phyloP scores from a whole-genome alignment of 1,284 basidiomycete genomes.

The Cryptococcus maquisensis region DNA sequence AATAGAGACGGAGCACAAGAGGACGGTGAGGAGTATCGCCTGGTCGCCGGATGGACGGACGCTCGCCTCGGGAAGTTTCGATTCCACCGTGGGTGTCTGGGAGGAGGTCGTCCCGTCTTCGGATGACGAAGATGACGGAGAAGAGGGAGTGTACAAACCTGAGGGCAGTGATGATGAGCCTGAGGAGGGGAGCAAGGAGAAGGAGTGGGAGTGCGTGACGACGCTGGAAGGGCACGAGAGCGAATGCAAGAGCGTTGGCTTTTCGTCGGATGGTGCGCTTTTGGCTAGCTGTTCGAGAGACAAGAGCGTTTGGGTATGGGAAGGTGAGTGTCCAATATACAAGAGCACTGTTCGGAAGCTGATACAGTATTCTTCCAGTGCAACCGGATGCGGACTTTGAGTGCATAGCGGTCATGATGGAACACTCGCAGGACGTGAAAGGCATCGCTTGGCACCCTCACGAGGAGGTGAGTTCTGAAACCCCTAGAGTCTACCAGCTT shows the following conservation, averaged over 20 bases:
- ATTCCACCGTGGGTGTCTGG: slow-evolving; percentile 90
- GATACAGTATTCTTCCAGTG: slow-evolving; percentile 51
- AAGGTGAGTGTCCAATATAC: slow-evolving; percentile 58
- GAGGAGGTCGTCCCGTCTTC: slow-evolving; percentile 57
- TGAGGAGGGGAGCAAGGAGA: slow-evolving; percentile 9
- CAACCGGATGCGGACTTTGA: slow-evolving; percentile 93
- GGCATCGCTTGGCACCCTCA: slow-evolving; percentile 89
- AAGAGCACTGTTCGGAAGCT: neutral
- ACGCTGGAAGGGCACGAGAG: slow-evolving; percentile 94
- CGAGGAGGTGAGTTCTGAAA: slow-evolving; percentile 66
- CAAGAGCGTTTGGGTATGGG: slow-evolving; percentile 99
- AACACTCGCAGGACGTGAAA: slow-evolving; percentile 96
- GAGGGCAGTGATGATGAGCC: slow-evolving; percentile 43
- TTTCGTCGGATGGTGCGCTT: slow-evolving; percentile 70
- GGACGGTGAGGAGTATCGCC: slow-evolving; percentile 82
- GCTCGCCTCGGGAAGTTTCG: slow-evolving; percentile 93
- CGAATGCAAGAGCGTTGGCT: slow-evolving; percentile 93
- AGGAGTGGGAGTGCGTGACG: slow-evolving; percentile 58
- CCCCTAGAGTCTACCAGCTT: neutral
- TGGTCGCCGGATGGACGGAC: slow-evolving; percentile 87
- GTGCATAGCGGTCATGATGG: slow-evolving; percentile 93
- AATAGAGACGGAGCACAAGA: slow-evolving; percentile 77
- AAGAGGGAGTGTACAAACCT: slow-evolving; percentile 24
- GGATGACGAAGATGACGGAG: slow-evolving; percentile 36
- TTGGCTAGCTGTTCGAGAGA: slow-evolving; percentile 91